These are phyloP conservation scores for Salvia rosmarinus DNA, from an alignment of 257 asterid species.

Conservation along the genomic window DNA sequence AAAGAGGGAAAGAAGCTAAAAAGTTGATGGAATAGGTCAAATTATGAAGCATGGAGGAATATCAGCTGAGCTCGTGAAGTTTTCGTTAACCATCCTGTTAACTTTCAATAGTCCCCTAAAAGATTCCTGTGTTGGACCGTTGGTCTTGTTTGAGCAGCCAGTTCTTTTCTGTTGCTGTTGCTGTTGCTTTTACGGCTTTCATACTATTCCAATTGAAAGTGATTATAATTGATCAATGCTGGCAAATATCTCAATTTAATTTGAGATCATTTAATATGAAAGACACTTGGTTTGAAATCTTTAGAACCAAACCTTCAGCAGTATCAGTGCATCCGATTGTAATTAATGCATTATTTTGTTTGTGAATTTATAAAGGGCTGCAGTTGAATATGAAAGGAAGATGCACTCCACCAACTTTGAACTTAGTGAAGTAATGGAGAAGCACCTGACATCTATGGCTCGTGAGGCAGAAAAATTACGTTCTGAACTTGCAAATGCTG, in stretches of 20 bases:
- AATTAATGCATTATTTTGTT: constrained; percentile 18
- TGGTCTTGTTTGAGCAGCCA: too few species aligned
- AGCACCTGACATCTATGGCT: constrained; percentile 58
- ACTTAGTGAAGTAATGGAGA: constrained; percentile 70
- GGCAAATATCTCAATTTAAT: background rate
- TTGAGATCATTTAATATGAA: too few species aligned
- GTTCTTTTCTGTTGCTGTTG: too few species aligned
- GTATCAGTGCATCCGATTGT: constrained; percentile 11
- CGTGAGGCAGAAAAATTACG: constrained; percentile 65
- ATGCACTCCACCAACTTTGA: constrained; percentile 53
- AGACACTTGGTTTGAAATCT: too few species aligned
- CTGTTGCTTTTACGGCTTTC: too few species aligned
- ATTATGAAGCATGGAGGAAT: too few species aligned
- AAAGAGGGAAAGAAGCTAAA: constrained; percentile 28
- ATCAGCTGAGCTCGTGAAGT: too few species aligned
- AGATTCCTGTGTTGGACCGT: too few species aligned
- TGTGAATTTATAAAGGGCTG: constrained; percentile 58
- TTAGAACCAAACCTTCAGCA: background rate
- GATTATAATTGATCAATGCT: background rate
- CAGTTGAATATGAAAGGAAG: constrained; percentile 75
- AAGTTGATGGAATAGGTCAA: background rate
- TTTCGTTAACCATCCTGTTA: too few species aligned
- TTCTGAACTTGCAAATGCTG: constrained; percentile 69
- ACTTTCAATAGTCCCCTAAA: too few species aligned
- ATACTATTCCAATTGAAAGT: too few species aligned